Conservation (phyloP, 306 rosid species). For the Fagus crenata region DNA sequence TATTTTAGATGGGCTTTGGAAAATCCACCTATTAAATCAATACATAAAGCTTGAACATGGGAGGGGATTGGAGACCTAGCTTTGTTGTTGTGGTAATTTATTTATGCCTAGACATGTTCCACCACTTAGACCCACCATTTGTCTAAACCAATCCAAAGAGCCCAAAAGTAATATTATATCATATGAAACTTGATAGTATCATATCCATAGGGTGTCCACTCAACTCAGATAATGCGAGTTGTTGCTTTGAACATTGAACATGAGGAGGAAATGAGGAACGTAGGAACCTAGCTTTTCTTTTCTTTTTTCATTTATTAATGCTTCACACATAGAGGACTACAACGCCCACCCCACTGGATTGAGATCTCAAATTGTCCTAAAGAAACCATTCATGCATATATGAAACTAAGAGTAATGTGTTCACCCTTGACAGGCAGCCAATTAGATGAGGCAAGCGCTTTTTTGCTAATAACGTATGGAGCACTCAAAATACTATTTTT, state of each 20-base stretch:
- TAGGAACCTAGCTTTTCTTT: neutral
- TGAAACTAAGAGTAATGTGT: neutral
- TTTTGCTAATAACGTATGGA: neutral
- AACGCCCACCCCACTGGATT: neutral
- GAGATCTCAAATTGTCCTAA: slow-evolving; percentile 3
- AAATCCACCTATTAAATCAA: neutral
- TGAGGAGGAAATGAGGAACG: too few relatives aligned
- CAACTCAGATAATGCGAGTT: neutral
- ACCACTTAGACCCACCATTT: neutral
- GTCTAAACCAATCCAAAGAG: neutral
- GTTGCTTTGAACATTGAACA: too few relatives aligned
- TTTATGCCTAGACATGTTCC: neutral
- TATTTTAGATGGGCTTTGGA: neutral
- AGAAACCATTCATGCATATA: neutral
- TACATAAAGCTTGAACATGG: neutral
- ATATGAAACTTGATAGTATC: neutral
- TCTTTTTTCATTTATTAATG: neutral
- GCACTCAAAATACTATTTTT: neutral
- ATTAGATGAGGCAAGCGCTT: neutral
- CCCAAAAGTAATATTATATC: neutral
- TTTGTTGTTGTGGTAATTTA: neutral
- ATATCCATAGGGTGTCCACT: neutral
- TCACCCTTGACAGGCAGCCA: neutral
- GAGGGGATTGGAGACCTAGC: neutral
- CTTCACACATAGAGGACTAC: neutral